Base-by-base conservation (phyloP, 345 rosid species). In the Gossypium longicalyx region DNA sequence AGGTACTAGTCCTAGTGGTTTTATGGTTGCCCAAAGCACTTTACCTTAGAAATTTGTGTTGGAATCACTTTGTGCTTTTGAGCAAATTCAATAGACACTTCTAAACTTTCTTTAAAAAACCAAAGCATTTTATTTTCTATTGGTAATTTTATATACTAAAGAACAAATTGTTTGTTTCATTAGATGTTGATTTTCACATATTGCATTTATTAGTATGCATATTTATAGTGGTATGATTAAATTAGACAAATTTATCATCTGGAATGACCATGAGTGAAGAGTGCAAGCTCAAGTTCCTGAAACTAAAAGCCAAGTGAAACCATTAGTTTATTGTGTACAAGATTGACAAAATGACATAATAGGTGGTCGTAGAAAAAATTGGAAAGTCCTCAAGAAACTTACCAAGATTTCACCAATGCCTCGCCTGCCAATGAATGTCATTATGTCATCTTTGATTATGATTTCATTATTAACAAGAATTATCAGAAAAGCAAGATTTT, bases 401-500 rank as follows among this genome's bases (percentile, higher is more conserved):
- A 91, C 64, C 90, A 89, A 1, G 92, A 90, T 71, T 94, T 92
- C 86, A 10, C 87, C 3, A 79, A 80, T 2, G 84, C 89, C 53
- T 77, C 91, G 41, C 97, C 97, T 2, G 81, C 91, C 2, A 77
- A 94, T 53, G 97, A 94, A 67, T 94, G 98, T 23, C 97, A 97
- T 63, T 94, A 90, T 38, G 91, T 97, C 13, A 95, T 94, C 75
- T 92, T 69, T 43, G 98, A 92, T 71, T 92, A 89, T 7, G 91
- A 92, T 70, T 94, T 86, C 91, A 86, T 78, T 43, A 90, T 97
- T 38, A 49, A 75, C 16, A 97, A 94, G 85, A 89, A 94, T 77
- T 88, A 93, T 86, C 97, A 92, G 90, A 92, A 90, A 84, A 90
- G 92, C 94, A 94, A 92, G 83, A 94, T 94, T 71, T 88, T 89